Evolutionary conservation across 2,329 filamentous ascomycete species (phyloP).

Genomic region (Aspergillus sp.): DNA sequence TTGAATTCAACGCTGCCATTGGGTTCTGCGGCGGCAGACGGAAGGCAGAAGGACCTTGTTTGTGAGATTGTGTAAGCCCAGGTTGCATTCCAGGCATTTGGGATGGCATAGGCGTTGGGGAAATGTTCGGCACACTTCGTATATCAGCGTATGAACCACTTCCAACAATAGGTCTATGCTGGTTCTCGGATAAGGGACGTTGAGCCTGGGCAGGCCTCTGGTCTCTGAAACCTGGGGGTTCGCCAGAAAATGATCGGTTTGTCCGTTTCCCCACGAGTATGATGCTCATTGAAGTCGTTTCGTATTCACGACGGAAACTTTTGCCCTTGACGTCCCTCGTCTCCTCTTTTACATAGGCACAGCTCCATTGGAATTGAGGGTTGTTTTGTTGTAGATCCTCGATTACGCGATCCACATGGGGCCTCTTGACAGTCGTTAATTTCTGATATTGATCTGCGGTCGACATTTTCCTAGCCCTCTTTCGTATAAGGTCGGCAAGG

Average conservation of each 20-base stretch:
- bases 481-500: constrained; percentile 30
- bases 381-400: constrained; percentile 30
- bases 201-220: constrained; percentile 6
- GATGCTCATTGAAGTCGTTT: constrained; percentile 35
- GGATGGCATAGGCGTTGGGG: constrained; percentile 6
- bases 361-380: constrained; percentile 36
- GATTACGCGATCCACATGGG: constrained; percentile 37
- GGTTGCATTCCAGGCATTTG: constrained; percentile 11
- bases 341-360: constrained; percentile 36
- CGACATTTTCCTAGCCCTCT: constrained; percentile 27
- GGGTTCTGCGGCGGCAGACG: constrained; percentile 9
- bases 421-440: constrained; percentile 28
- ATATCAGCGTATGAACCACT: neutral
- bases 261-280: constrained; percentile 32
- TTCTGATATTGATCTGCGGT: constrained; percentile 30
- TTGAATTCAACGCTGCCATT: neutral
- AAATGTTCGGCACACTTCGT: neutral
- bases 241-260: constrained; percentile 15
- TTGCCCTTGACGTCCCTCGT: constrained; percentile 28
- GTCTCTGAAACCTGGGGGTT: constrained; percentile 13
- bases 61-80: neutral
- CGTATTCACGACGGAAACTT: constrained; percentile 28
- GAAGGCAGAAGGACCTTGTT: neutral
- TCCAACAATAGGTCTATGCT: constrained; percentile 5
- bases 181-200: constrained; percentile 1